phyloP scores from a whole-genome alignment of 2,329 filamentous ascomycete species.

The Monosporascus sp. region DNA sequence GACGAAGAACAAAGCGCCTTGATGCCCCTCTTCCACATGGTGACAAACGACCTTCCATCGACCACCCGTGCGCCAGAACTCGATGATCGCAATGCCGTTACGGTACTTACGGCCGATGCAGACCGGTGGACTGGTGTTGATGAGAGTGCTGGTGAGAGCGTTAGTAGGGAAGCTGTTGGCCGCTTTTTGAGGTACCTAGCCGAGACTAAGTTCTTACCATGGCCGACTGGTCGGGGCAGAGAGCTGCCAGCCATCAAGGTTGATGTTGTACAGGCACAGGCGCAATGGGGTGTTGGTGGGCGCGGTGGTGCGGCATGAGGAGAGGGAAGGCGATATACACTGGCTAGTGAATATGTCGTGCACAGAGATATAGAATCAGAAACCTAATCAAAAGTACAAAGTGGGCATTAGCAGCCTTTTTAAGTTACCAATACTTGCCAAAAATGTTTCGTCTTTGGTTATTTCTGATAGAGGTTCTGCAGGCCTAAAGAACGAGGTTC shows the following conservation, averaged over 20 bases:
- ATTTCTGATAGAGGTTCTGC: too few species aligned
- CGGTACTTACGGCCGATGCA: conserved; percentile 58
- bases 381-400: too few species aligned
- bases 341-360: too few species aligned
- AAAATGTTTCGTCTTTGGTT: too few species aligned
- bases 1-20: conserved; percentile 65
- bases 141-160: conserved; percentile 46
- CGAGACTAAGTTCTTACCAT: conserved; percentile 56
- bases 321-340: too few species aligned
- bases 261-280: conserved; percentile 18
- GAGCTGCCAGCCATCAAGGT: conserved; percentile 25
- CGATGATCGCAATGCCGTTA: conserved; percentile 63
- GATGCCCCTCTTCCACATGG: conserved; percentile 70
- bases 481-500: too few species aligned
- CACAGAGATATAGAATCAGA: too few species aligned
- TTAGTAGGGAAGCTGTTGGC: conserved; percentile 58
- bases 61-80: conserved; percentile 68
- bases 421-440: too few species aligned
- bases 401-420: too few species aligned
- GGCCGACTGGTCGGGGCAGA: conserved; percentile 31
- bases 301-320: conserved; percentile 16
- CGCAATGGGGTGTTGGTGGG: conserved; percentile 18
- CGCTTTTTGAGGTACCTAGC: conserved; percentile 60
- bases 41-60: conserved; percentile 61
- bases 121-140: conserved; percentile 54